Evolutionary conservation across 2,329 filamentous ascomycete genomes (phyloP).

Genomic region (Paecilomyces variotii): DNA sequence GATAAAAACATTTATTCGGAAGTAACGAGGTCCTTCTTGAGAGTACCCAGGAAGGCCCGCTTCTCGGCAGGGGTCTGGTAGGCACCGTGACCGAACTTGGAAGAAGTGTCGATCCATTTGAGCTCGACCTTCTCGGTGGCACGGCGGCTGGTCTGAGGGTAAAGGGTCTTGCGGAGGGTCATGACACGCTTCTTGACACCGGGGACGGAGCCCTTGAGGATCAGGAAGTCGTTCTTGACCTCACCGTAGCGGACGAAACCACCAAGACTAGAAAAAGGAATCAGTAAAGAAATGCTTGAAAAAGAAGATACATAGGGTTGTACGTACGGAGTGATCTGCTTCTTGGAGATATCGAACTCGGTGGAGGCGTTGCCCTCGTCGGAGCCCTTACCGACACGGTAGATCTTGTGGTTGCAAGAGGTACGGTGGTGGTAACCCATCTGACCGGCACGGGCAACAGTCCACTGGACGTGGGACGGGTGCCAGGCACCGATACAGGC

Average conservation of each 20-base stretch:
- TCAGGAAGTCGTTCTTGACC: slow-evolving; percentile 97
- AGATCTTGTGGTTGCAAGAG: slow-evolving; percentile 99
- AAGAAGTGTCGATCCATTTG: slow-evolving; percentile 99
- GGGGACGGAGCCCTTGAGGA: slow-evolving; percentile 95
- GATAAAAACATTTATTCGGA: slow-evolving; percentile 43
- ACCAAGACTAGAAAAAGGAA: slow-evolving; percentile 65
- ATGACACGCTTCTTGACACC: slow-evolving; percentile 99
- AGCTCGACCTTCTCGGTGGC: slow-evolving; percentile 98
- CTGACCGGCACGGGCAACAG: slow-evolving; percentile 99
- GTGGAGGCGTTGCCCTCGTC: slow-evolving; percentile 91
- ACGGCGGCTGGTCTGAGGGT: slow-evolving; percentile 88
- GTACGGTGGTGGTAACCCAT: slow-evolving; percentile 99
- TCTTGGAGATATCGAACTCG: slow-evolving; percentile 95
- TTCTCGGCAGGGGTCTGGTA: slow-evolving; percentile 99
- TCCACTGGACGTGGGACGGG: slow-evolving; percentile 99
- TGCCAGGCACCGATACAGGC: slow-evolving; percentile 99
- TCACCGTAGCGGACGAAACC: slow-evolving; percentile 99
- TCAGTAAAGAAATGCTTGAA: slow-evolving; percentile 25
- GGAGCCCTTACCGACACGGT: slow-evolving; percentile 90
- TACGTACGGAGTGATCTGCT: slow-evolving; percentile 98
- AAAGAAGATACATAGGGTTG: not conserved
- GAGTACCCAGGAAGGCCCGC: slow-evolving; percentile 91
- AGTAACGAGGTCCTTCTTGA: slow-evolving; percentile 90
- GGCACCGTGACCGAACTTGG: slow-evolving; percentile 99
- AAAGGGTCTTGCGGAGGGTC: slow-evolving; percentile 98